Evolutionary conservation across 2,329 filamentous ascomycete species (phyloP).

Genomic region (Fusarium sp.): DNA sequence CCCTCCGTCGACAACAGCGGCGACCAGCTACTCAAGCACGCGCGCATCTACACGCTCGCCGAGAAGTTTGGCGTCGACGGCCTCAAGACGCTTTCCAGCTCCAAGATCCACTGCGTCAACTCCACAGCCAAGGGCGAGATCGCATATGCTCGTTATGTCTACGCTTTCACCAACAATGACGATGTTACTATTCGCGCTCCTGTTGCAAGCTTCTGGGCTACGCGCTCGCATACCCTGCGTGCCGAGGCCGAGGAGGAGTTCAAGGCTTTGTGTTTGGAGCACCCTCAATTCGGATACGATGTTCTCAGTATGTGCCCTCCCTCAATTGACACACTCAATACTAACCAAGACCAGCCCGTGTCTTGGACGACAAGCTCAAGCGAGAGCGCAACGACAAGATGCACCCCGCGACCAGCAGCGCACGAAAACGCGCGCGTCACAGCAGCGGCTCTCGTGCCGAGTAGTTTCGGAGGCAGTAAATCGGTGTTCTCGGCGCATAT

Average conservation of each 20-base stretch:
- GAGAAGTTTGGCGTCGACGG: conserved; percentile 76
- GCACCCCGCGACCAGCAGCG: conserved; percentile 61
- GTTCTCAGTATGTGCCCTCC: conserved; percentile 74
- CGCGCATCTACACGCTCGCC: conserved; percentile 88
- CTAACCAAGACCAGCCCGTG: too few species aligned
- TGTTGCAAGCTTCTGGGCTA: conserved; percentile 44
- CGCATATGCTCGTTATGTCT: conserved; percentile 78
- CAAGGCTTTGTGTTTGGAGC: conserved; percentile 85
- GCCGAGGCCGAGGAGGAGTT: conserved; percentile 90
- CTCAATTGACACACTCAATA: too few species aligned
- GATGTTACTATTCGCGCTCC: conserved; percentile 41
- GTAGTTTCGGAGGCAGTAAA: conserved; percentile 3
- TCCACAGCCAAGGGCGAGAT: conserved; percentile 91
- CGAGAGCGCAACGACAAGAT: conserved; percentile 70
- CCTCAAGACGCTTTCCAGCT: conserved; percentile 81
- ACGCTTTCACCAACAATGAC: conserved; percentile 35
- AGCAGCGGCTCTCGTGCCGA: conserved; percentile 53
- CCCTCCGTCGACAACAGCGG: conserved; percentile 80
- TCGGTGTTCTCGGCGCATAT: neutral
- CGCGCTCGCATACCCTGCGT: conserved; percentile 74
- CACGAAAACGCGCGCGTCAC: conserved; percentile 67
- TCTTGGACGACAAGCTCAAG: conserved; percentile 75
- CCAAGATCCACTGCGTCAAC: conserved; percentile 92
- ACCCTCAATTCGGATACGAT: conserved; percentile 92
- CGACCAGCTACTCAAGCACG: conserved; percentile 86